phyloP scores from a whole-genome alignment of 768 basidiomycete species.

The Suillus subluteus region DNA sequence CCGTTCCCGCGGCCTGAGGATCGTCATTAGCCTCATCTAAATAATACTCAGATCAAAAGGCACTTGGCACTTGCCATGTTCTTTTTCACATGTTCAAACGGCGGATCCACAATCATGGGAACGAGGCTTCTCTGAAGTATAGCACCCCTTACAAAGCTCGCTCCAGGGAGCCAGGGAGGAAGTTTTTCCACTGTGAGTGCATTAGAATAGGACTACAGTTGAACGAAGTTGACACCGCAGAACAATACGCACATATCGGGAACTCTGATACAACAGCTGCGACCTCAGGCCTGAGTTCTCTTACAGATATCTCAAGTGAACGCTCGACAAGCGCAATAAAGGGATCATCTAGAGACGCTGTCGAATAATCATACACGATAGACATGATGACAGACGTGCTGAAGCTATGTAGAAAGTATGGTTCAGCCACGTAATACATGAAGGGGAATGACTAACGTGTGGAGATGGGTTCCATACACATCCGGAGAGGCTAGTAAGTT shows the following conservation, averaged over 20 bases:
- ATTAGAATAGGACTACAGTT: not conserved
- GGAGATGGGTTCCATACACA: constrained; percentile 27
- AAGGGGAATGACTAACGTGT: constrained; percentile 17
- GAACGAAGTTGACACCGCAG: not conserved
- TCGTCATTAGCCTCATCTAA: not conserved
- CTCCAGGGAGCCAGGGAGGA: constrained; percentile 30
- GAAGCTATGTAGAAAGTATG: constrained; percentile 15
- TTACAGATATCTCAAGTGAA: constrained; percentile 11
- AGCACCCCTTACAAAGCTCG: constrained; percentile 21
- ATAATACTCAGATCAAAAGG: not conserved
- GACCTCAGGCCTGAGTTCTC: constrained; percentile 24
- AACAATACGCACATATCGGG: constrained; percentile 22
- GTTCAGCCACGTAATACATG: constrained; percentile 4
- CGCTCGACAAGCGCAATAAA: constrained; percentile 22
- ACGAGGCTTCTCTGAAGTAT: constrained; percentile 13
- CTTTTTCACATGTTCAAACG: constrained; percentile 28
- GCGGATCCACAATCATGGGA: constrained; percentile 21
- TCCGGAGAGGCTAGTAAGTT: constrained; percentile 28
- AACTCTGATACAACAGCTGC: constrained; percentile 19
- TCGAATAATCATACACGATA: constrained; percentile 29
- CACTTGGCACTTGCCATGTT: constrained; percentile 22
- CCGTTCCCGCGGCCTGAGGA: constrained; percentile 22
- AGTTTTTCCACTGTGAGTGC: constrained; percentile 20
- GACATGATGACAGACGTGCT: constrained; percentile 28
- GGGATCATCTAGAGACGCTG: constrained; percentile 22